Conservation (phyloP, 495 filamentous ascomycete species). For the Sordaria brevicollis region DNA sequence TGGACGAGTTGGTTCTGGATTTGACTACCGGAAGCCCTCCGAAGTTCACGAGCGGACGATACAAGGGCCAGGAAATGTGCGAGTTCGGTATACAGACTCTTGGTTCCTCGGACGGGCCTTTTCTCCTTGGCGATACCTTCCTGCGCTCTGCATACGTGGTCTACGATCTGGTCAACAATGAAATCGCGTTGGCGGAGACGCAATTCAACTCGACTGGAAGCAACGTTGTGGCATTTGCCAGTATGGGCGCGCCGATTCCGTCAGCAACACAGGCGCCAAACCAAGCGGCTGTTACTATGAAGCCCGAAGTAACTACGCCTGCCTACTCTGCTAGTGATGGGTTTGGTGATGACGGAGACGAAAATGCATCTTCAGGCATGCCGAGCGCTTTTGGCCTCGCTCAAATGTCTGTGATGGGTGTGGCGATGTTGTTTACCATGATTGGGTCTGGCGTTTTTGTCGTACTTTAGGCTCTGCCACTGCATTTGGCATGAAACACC, state of each 20-base stretch:
- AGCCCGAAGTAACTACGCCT: constrained; percentile 18
- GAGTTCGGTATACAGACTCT: constrained; percentile 66
- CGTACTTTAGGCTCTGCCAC: constrained; percentile 7
- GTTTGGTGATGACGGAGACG: background rate
- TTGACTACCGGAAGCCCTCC: constrained; percentile 36
- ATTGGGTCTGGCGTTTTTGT: constrained; percentile 33
- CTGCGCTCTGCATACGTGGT: constrained; percentile 89
- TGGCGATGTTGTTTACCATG: constrained; percentile 27
- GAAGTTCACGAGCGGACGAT: constrained; percentile 30
- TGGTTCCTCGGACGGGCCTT: constrained; percentile 43
- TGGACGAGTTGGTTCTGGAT: constrained; percentile 70
- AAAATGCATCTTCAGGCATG: constrained; percentile 20
- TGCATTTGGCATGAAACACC: background rate
- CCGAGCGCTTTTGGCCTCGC: constrained; percentile 23
- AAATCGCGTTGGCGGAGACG: constrained; percentile 77
- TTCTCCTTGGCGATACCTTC: constrained; percentile 90
- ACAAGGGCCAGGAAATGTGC: constrained; percentile 51
- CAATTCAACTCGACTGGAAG: constrained; percentile 67
- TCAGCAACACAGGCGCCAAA: constrained; percentile 35
- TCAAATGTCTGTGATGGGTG: constrained; percentile 23
- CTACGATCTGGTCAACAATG: constrained; percentile 82
- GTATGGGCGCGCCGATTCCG: constrained; percentile 38
- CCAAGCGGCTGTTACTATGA: constrained; percentile 25
- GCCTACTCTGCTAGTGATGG: constrained; percentile 20
- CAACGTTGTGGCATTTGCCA: constrained; percentile 42